Evolutionary conservation across 495 filamentous ascomycete species (phyloP).

Genomic region (Lasiosphaeria ovina): DNA sequence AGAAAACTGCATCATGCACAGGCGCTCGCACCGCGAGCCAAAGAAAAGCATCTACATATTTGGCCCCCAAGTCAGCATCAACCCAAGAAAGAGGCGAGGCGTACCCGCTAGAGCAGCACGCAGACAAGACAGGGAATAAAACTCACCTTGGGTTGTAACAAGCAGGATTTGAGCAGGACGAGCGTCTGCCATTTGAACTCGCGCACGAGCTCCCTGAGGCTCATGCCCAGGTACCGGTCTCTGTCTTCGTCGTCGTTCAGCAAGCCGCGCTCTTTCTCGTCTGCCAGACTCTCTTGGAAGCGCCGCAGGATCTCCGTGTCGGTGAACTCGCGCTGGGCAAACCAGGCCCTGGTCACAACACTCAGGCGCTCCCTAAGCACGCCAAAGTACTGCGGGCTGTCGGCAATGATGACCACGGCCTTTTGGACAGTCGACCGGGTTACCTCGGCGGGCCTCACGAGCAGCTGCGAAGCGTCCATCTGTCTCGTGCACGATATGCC

Average conservation of each 20-base stretch:
- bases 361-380: slow-evolving; percentile 79
- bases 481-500: slow-evolving; percentile 95
- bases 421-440: slow-evolving; percentile 96
- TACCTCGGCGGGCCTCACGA: slow-evolving; percentile 79
- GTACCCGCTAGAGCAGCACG: too few relatives aligned
- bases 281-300: slow-evolving; percentile 84
- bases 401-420: slow-evolving; percentile 94
- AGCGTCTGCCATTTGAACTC: slow-evolving; percentile 92
- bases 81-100: background rate
- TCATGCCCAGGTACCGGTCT: slow-evolving; percentile 90
- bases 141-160: slow-evolving; percentile 89
- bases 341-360: slow-evolving; percentile 93
- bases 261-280: slow-evolving; percentile 59
- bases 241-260: slow-evolving; percentile 67
- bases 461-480: slow-evolving; percentile 73
- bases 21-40: slow-evolving; percentile 84
- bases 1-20: slow-evolving; percentile 98
- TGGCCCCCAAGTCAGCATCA: background rate
- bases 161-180: slow-evolving; percentile 86
- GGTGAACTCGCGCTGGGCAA: slow-evolving; percentile 80
- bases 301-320: slow-evolving; percentile 59
- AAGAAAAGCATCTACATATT: slow-evolving; percentile 90
- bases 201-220: slow-evolving; percentile 84
- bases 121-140: background rate
- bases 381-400: slow-evolving; percentile 78